These are phyloP conservation scores for Aureoboletus auriporus DNA, from an alignment of 768 basidiomycete species.

Conservation along the genomic window DNA sequence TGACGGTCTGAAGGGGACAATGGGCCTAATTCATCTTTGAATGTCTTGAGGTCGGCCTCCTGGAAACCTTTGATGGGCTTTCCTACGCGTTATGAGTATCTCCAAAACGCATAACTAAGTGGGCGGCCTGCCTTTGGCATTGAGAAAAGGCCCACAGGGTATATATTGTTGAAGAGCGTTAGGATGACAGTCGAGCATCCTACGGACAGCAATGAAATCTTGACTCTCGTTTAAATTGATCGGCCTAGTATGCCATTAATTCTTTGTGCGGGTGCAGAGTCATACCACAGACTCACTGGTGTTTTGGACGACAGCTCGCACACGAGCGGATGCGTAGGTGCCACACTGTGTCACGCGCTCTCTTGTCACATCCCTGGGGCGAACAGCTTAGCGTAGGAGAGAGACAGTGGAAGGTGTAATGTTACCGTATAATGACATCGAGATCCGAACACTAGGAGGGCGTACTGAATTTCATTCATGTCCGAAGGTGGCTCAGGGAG, in stretches of 20 bases:
- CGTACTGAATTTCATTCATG: slow-evolving; percentile 48
- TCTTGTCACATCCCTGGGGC: slow-evolving; percentile 20
- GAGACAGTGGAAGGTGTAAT: neutral
- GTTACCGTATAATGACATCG: slow-evolving; percentile 38
- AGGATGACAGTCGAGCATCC: slow-evolving; percentile 7
- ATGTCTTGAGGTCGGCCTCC: slow-evolving; percentile 11
- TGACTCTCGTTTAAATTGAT: slow-evolving; percentile 12
- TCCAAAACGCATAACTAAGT: neutral
- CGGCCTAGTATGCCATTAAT: slow-evolving; percentile 9
- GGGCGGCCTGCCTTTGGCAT: slow-evolving; percentile 16
- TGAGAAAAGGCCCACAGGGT: slow-evolving; percentile 24
- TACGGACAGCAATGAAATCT: slow-evolving; percentile 6
- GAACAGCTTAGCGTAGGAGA: neutral
- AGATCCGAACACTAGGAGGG: slow-evolving; percentile 44
- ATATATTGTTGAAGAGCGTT: slow-evolving; percentile 19
- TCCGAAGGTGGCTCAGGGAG: slow-evolving; percentile 45
- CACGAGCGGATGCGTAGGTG: slow-evolving; percentile 32
- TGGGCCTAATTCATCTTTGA: slow-evolving; percentile 11
- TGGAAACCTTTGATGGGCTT: slow-evolving; percentile 22
- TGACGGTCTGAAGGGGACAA: slow-evolving; percentile 15
- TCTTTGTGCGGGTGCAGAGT: neutral
- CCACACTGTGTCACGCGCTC: slow-evolving; percentile 28
- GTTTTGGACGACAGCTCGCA: slow-evolving; percentile 21
- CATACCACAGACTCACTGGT: slow-evolving; percentile 17
- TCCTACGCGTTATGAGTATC: slow-evolving; percentile 13